These are phyloP conservation scores for Lachancea fermentati DNA, from an alignment of 805 yeast species.

Conservation along the genomic window DNA sequence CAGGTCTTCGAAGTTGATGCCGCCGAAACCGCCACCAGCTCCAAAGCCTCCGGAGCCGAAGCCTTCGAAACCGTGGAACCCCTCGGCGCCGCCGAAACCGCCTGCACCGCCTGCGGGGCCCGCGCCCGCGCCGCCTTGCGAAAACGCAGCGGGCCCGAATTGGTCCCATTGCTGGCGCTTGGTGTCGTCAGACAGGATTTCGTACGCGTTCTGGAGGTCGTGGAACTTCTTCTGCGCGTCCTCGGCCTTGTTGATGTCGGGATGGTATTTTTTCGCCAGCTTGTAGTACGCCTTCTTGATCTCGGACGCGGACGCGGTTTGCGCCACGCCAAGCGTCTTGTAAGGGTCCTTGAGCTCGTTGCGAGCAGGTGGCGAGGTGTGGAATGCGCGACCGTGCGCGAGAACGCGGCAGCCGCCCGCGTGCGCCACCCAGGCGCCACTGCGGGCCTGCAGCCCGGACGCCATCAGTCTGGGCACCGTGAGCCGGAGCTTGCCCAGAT, in stretches of 20 bases:
- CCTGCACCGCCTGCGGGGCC: constrained; percentile 43
- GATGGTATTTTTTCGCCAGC: constrained; percentile 90
- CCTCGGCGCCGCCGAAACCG: constrained; percentile 39
- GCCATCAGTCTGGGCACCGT: constrained; percentile 1
- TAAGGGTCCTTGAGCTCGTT: constrained; percentile 64
- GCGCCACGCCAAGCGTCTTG: constrained; percentile 69
- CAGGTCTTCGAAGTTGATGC: constrained; percentile 55
- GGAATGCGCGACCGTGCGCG: too few species aligned
- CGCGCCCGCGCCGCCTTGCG: constrained; percentile 48
- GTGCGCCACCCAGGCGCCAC: too few species aligned
- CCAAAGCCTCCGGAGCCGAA: constrained; percentile 43
- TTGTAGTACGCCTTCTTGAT: constrained; percentile 93
- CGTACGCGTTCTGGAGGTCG: constrained; percentile 91
- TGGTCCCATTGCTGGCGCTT: constrained; percentile 89
- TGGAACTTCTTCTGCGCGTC: constrained; percentile 88
- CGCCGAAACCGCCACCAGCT: constrained; percentile 35
- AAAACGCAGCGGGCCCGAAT: constrained; percentile 84
- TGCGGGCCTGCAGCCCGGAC: too few species aligned
- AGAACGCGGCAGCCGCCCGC: too few species aligned
- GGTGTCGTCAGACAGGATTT: constrained; percentile 75
- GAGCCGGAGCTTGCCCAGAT: neutral
- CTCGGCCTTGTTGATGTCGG: constrained; percentile 90
- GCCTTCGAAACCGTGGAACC: constrained; percentile 34
- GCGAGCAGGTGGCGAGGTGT: neutral
- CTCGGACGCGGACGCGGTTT: constrained; percentile 66